These are phyloP conservation scores for Crithidia bombi DNA, from an alignment of 208 protist species.

Conservation along the genomic window DNA sequence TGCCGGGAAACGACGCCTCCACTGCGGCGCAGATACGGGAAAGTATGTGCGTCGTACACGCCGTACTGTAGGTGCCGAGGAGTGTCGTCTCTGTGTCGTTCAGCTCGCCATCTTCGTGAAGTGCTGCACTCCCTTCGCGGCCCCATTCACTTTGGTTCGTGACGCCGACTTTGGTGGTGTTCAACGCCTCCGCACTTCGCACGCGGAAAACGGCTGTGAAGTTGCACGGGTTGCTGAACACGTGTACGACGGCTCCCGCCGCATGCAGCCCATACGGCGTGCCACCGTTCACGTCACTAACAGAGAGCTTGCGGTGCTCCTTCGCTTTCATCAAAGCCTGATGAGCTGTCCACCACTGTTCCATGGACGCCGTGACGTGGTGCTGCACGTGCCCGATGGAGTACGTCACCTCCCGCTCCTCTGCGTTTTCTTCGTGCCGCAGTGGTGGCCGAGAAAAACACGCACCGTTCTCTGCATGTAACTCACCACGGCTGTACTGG, in stretches of 20 bases:
- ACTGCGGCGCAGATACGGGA: conserved; percentile 5
- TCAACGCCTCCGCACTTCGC: background rate
- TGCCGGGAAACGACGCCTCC: background rate
- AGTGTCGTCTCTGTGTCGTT: background rate
- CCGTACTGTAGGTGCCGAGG: conserved; percentile 4
- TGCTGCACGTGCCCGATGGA: conserved; percentile 25
- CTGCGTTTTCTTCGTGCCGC: conserved; percentile 23
- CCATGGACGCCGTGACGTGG: conserved; percentile 10
- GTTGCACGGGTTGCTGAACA: conserved; percentile 9
- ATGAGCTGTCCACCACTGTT: conserved; percentile 27
- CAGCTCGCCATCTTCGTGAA: background rate
- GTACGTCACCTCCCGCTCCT: conserved; percentile 36
- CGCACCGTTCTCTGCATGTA: too few species aligned
- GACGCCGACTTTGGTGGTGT: background rate
- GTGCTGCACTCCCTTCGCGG: conserved; percentile 9
- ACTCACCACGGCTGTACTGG: too few species aligned
- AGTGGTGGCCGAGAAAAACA: background rate
- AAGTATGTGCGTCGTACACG: conserved; percentile 21
- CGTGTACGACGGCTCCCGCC: conserved; percentile 7
- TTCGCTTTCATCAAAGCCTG: conserved; percentile 3
- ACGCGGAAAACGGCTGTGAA: conserved; percentile 16
- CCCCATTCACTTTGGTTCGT: background rate
- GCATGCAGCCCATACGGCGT: background rate
- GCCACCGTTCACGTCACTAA: background rate
- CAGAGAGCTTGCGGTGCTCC: conserved; percentile 1